Base-by-base conservation (phyloP, 1,139 yeast genomes). In the Keqinozyma sinolaborantium region DNA sequence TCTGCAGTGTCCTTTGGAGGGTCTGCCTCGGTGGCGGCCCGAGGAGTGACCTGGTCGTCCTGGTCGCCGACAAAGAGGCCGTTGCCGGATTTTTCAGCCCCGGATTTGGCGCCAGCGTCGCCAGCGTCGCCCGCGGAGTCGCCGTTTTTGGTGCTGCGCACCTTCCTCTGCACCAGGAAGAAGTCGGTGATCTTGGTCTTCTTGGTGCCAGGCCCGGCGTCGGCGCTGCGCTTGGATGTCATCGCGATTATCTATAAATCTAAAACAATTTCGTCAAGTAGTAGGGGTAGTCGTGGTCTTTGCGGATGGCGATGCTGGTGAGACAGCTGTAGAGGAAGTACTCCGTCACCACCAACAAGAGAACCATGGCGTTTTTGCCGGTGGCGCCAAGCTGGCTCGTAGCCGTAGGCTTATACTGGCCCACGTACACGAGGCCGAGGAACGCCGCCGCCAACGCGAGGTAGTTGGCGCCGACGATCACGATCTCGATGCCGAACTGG, bases 401-500 rank as follows among this genome's bases (percentile, higher is more conserved):
- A 2, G 39, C 42, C 3, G 50, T 39, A 5, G 57, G 48, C 28
- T 51, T 42, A 42, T 62, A 62, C 3, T 38, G 39, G 2, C 74
- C 74, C 31, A 69, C 34, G 30, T 55, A 50, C 2, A 68, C 59
- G 31, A 81, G 48, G 1, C 50, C 29, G n/a, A 75, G 42, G 8
- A 73, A 36, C 5, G 67, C 36, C 1, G 54, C 33, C 3, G 71
- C 73, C 45, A 80, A 58, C 1, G 54, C 41, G 9, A 68, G 41
- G 47, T 83, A 84, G 33, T 66, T 58, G 3, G 51, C 50, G 0
- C 75, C 72, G 3, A 82, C 68, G 7, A 77, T 50, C 4, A 75
- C 47, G 2, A 79, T 67, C 50, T 83, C 94, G 4, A 73, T 56
- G 1, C 92, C 92, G 53, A 82, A 78, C 51, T 83, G 92, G 60